These are phyloP conservation scores for Phaffia tasmanica DNA, from an alignment of 768 basidiomycete species.

Conservation along the genomic window DNA sequence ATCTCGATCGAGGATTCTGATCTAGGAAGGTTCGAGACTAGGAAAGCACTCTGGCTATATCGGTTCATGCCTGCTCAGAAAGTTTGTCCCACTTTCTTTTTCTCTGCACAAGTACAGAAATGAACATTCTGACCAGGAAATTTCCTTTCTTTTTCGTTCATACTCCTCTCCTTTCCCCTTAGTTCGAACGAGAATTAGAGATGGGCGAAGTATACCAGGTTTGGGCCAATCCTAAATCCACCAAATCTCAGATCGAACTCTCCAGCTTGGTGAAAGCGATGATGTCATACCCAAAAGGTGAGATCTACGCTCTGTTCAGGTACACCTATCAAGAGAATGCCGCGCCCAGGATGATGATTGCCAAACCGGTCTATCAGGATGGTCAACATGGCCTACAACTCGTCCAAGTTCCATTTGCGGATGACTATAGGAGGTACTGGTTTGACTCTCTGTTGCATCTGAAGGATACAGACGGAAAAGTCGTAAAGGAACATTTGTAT, in stretches of 20 bases:
- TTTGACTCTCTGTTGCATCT: constrained; percentile 71
- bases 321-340: constrained; percentile 62
- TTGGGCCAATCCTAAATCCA: constrained; percentile 58
- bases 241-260: constrained; percentile 67
- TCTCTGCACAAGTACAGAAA: constrained; percentile 10
- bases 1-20: constrained; percentile 53
- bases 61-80: constrained; percentile 64
- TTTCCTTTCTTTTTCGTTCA: not conserved
- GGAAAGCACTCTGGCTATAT: constrained; percentile 75
- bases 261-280: constrained; percentile 81
- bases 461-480: constrained; percentile 62
- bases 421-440: constrained; percentile 76
- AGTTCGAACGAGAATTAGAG: constrained; percentile 72
- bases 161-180: not conserved
- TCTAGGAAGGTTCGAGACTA: constrained; percentile 61
- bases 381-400: constrained; percentile 66
- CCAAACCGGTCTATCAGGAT: constrained; percentile 33
- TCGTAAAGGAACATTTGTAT: constrained; percentile 62
- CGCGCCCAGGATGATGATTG: constrained; percentile 69
- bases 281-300: constrained; percentile 44
- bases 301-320: constrained; percentile 65
- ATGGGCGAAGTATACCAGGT: constrained; percentile 81
- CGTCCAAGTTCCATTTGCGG: constrained; percentile 87
- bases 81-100: constrained; percentile 40
- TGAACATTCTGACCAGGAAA: not conserved